Base-by-base conservation (phyloP, 148 eudicot genomes). In the Rhododendron kiyosumense region DNA sequence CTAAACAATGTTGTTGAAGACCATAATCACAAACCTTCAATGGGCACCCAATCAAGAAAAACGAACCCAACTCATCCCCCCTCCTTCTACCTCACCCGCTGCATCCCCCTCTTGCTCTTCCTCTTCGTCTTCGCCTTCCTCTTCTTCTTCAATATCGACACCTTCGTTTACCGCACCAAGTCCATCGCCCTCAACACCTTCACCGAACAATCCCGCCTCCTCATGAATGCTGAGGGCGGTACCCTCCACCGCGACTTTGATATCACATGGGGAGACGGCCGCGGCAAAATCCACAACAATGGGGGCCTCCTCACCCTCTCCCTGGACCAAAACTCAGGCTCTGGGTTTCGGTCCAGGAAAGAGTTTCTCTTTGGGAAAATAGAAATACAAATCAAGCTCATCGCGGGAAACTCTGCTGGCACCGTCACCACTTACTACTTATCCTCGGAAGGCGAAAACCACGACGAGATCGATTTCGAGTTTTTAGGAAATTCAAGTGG, bases 401-500 rank as follows among this genome's bases (percentile, higher is more conserved):
- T 86, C 4, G 30, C 85, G 2, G 85, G 85, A 4, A 83, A 86
- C 77, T 86, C 88, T 5, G 88, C 88, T 10, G 88, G 88, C 26
- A 86, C 88, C 0, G 85, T 86, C 76, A 83, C 88, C 20, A 86
- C 88, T 5, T 86, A 82, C 74, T 86, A 86, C 61, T 63, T 86
- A 15, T 52, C 88, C 5, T 86, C 88, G 8, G 85, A 82, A 20
- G 88, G 88, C 0, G 63, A 85, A 8, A 77, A 54, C 38, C 88
- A 86, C 61, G 88, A 86, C 48, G 88, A 86, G 80, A 82, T 86
- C 3, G 88, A 86, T 54, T 86, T 86, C 54, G 88, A 86, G 46
- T 86, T 86, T 34, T n/a, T 86, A 3, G 88, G 88, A 0, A 86
- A 86, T 46, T 82, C 88, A 17, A 86, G 88, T 54, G 88, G 88